Conservation (phyloP, 2,329 filamentous ascomycete genomes). For the Diplodia sapinea region DNA sequence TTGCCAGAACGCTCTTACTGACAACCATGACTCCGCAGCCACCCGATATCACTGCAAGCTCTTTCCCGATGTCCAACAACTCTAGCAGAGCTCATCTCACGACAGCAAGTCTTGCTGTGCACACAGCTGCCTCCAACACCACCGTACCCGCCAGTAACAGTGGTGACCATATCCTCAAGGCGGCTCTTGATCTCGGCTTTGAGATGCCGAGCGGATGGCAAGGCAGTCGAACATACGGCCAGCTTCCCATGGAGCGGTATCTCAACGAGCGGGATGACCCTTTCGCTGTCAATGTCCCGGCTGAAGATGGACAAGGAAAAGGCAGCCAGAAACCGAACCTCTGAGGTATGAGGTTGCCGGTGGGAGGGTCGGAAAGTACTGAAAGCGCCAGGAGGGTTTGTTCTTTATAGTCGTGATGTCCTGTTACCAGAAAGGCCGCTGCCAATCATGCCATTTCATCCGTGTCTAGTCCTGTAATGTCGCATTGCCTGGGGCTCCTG, state of each 20-base stretch:
- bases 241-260: constrained; percentile 4
- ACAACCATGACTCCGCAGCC: not conserved
- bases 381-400: not conserved
- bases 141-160: not conserved
- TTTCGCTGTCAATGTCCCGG: not conserved
- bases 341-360: not conserved
- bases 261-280: not conserved
- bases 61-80: not conserved
- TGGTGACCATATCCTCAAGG: not conserved
- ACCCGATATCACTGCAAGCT: not conserved
- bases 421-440: not conserved
- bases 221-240: not conserved
- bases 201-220: constrained; percentile 10
- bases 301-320: not conserved
- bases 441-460: not conserved
- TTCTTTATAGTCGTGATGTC: not conserved
- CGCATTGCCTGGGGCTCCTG: not conserved
- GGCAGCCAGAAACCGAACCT: not conserved
- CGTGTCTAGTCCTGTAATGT: not conserved
- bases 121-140: not conserved
- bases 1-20: not conserved
- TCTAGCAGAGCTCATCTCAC: not conserved
- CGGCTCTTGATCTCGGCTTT: constrained; percentile 2
- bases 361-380: not conserved
- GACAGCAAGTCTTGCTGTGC: not conserved